Conservation (phyloP, 1,284 basidiomycete genomes). For the Tranzscheliella williamsii region DNA sequence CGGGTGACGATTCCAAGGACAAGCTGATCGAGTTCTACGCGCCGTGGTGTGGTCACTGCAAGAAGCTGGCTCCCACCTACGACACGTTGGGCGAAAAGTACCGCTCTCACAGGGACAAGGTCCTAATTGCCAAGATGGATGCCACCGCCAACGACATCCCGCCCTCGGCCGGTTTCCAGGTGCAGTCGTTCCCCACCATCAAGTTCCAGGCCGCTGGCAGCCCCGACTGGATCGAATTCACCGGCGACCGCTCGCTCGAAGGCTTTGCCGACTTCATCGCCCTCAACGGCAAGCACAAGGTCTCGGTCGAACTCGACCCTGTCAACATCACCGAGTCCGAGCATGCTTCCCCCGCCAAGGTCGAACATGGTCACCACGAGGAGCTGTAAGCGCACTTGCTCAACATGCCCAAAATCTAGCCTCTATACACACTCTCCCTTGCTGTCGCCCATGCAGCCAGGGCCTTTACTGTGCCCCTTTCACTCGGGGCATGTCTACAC, state of each 20-base stretch:
- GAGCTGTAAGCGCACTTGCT: conserved; percentile 39
- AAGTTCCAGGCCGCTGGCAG: conserved; percentile 94
- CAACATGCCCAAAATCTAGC: too few relatives aligned
- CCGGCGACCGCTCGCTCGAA: conserved; percentile 58
- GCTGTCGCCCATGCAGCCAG: too few relatives aligned
- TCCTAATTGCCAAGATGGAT: conserved; percentile 87
- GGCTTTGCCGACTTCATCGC: conserved; percentile 57
- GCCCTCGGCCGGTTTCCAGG: conserved; percentile 76
- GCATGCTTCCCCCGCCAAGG: conserved; percentile 4
- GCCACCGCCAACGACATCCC: conserved; percentile 96
- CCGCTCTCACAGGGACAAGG: conserved; percentile 73
- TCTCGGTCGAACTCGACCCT: conserved; percentile 39
- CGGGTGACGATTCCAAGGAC: conserved; percentile 84
- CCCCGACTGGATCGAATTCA: conserved; percentile 76
- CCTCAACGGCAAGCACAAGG: conserved; percentile 58
- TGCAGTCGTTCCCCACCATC: conserved; percentile 84
- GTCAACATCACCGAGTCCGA: conserved; percentile 31
- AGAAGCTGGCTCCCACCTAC: conserved; percentile 92
- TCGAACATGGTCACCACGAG: conserved; percentile 35
- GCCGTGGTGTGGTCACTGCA: conserved; percentile 84
- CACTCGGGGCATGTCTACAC: too few relatives aligned
- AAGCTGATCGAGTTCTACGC: conserved; percentile 95
- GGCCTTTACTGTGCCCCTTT: too few relatives aligned
- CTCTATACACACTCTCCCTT: too few relatives aligned
- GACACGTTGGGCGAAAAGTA: conserved; percentile 87